phyloP scores from a whole-genome alignment of 495 filamentous ascomycete genomes.

The Neurospora sp. region DNA sequence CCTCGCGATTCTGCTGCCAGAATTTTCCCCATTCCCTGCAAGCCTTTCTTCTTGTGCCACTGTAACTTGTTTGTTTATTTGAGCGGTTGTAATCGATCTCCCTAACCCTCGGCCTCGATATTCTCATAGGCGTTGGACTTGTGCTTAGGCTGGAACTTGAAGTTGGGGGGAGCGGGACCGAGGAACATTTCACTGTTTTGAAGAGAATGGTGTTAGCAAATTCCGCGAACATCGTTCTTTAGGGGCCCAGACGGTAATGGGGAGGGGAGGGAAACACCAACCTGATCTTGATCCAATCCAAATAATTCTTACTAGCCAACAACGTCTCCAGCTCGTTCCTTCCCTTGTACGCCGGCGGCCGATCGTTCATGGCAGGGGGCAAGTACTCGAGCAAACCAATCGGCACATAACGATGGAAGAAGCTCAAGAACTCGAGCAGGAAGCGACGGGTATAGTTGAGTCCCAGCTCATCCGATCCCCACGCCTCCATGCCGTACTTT shows the following conservation, averaged over 20 bases:
- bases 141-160: constrained; percentile 96
- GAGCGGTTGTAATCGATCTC: too few species aligned
- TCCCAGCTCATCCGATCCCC: constrained; percentile 91
- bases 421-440: constrained; percentile 90
- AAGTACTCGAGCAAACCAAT: constrained; percentile 78
- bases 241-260: background rate
- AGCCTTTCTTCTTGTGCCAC: too few species aligned
- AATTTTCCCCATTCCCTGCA: too few species aligned
- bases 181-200: constrained; percentile 87
- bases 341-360: constrained; percentile 72
- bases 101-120: constrained; percentile 47
- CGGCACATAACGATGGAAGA: constrained; percentile 81
- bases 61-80: too few species aligned
- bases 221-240: background rate
- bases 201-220: constrained; percentile 5
- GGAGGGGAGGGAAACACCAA: constrained; percentile 19
- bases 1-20: too few species aligned
- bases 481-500: constrained; percentile 80
- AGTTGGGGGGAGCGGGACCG: constrained; percentile 77
- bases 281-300: constrained; percentile 98
- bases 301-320: constrained; percentile 77
- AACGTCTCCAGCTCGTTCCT: constrained; percentile 87
- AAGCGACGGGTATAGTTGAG: constrained; percentile 82
- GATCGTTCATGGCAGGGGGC: constrained; percentile 76
- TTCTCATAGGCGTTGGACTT: constrained; percentile 72